phyloP scores from a whole-genome alignment of 768 basidiomycete genomes.

The Leccinum sublutescens region DNA sequence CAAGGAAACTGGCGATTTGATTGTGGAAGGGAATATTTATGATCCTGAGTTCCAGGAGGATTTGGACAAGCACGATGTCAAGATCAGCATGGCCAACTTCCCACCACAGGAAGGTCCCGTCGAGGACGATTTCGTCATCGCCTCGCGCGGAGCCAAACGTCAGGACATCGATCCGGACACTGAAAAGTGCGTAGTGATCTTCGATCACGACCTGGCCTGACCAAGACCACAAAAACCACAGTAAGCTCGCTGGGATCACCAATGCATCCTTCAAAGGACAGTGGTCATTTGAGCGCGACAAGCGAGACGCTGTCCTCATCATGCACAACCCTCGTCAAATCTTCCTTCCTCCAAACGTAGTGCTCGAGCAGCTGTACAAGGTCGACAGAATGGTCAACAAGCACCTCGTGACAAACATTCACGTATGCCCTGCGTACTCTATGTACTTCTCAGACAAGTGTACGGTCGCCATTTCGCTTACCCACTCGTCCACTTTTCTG shows the following conservation, averaged over 20 bases:
- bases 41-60: conserved; percentile 21
- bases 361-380: conserved; percentile 28
- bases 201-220: not conserved
- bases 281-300: conserved; percentile 30
- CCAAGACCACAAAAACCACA: not conserved
- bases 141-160: conserved; percentile 18
- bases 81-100: conserved; percentile 16
- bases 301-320: conserved; percentile 32
- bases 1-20: conserved; percentile 31
- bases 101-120: conserved; percentile 15
- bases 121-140: conserved; percentile 27
- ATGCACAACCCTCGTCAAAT: conserved; percentile 30
- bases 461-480: not conserved
- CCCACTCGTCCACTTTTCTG: not conserved
- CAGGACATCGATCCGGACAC: conserved; percentile 13
- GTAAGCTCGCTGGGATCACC: conserved; percentile 17
- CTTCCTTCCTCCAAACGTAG: conserved; percentile 18
- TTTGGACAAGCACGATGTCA: conserved; percentile 12
- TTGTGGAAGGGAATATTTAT: conserved; percentile 36
- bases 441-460: conserved; percentile 33
- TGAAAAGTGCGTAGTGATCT: conserved; percentile 16
- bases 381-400: conserved; percentile 30
- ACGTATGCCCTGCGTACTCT: conserved; percentile 32
- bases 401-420: conserved; percentile 30
- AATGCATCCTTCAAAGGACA: conserved; percentile 31